These are phyloP conservation scores for Ophiostoma quercus DNA, from an alignment of 2,329 filamentous ascomycete species.

Conservation along the genomic window DNA sequence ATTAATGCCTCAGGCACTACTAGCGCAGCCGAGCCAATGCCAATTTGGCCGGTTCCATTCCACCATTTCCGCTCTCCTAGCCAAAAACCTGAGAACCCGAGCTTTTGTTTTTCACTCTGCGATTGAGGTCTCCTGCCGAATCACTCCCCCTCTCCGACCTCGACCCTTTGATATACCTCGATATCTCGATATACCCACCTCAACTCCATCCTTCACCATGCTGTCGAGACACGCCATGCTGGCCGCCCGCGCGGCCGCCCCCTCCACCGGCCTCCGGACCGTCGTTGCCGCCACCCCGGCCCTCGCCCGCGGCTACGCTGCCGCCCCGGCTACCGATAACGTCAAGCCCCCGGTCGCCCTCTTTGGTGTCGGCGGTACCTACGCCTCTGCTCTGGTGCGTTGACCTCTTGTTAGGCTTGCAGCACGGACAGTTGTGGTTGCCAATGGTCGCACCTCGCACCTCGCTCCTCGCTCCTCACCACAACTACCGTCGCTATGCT, in stretches of 20 bases:
- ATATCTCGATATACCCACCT: neutral
- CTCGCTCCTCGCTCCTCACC: too few species aligned
- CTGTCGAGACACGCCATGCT: constrained; percentile 53
- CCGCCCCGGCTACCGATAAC: constrained; percentile 59
- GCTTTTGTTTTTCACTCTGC: constrained; percentile 24
- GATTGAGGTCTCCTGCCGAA: constrained; percentile 17
- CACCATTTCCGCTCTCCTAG: constrained; percentile 23
- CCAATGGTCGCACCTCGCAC: too few species aligned
- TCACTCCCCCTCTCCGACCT: constrained; percentile 1
- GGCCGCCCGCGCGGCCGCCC: constrained; percentile 50
- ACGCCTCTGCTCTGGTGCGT: constrained; percentile 95
- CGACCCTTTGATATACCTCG: constrained; percentile 1
- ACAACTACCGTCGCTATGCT: neutral
- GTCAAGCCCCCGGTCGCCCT: constrained; percentile 82
- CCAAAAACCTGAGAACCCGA: constrained; percentile 28
- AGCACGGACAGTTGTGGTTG: neutral
- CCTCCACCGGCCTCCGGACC: constrained; percentile 45
- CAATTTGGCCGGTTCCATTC: constrained; percentile 25
- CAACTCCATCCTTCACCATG: constrained; percentile 42
- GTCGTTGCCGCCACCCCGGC: constrained; percentile 59
- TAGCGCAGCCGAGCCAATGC: constrained; percentile 19
- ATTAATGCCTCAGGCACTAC: constrained; percentile 22
- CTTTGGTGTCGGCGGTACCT: constrained; percentile 95
- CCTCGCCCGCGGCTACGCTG: constrained; percentile 80
- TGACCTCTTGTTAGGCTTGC: neutral